Evolutionary conservation across 352 stramenopile species (phyloP), one percentile per base, ranked within the genome.

Genomic region (Globisporangium radiosum): DNA sequence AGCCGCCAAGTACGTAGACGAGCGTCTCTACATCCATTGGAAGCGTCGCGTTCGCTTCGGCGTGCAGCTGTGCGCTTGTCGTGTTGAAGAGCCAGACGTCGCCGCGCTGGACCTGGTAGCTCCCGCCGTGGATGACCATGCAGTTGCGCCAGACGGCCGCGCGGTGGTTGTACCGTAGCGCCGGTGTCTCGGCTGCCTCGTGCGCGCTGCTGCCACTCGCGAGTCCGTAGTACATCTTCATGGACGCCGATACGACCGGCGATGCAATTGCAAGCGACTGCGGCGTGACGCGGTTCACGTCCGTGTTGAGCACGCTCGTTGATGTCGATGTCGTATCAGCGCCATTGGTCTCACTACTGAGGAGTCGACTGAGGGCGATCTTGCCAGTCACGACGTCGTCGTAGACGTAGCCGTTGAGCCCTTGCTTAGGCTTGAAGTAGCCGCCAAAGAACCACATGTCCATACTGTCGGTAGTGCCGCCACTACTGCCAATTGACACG

Each of bases 41-140:
- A 9, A 88, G 49, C 15, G 60, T 54, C 0, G 55, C 39, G 1
- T 56, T n/a, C 3, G 56, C 56, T 45, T 71, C 71, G 45, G 71
- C 54, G 5, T 50, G 56, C 25, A 79, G 43, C 3, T 60, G 57
- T 11, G 75, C 71, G 10, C 47, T 66, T 13, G 77, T 84, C 11
- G 75, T 79, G 65, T 91, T 91, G 68, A 75, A 88, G 39, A 70
- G 59, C 79, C 81, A 91, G 19, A 91, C 47, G n/a, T 91, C 81
- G 13, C 77, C 72, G 8, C 75, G 73, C 44, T 88, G 77, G 7
- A 61, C 75, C 65, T 88, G 77, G 52, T 89, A 91, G 72, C 77
- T 90, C 43, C 81, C 81, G 19, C 81, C 81, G 42, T 88, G 70
- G 57, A 91, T 66, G 1, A 91, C 62, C 76, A 91, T 86, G 51